These are phyloP conservation scores for Coemansia sp. DNA, from an alignment of 192 early-diverging fungal genomes.

Conservation along the genomic window DNA sequence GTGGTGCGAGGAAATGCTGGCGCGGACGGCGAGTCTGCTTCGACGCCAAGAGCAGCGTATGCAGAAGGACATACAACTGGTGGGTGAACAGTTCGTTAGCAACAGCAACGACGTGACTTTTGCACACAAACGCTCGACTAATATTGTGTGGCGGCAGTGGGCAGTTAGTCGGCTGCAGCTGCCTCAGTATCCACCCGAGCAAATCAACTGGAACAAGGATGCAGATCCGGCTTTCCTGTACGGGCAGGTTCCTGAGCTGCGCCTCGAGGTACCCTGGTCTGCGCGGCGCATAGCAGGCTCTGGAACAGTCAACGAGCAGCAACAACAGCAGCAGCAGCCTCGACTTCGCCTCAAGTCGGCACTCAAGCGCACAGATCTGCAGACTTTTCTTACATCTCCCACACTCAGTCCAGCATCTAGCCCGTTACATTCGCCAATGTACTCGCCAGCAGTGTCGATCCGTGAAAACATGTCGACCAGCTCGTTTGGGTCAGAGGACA, in stretches of 20 bases:
- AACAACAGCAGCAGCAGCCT: neutral
- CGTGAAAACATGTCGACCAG: constrained; percentile 52
- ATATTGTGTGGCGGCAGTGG: constrained; percentile 54
- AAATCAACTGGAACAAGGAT: constrained; percentile 57
- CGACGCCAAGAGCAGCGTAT: constrained; percentile 27
- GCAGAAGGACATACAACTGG: constrained; percentile 11
- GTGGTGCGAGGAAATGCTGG: constrained; percentile 41
- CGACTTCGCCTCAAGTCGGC: constrained; percentile 33
- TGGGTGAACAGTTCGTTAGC: constrained; percentile 6
- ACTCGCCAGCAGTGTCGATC: constrained; percentile 47
- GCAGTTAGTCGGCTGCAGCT: constrained; percentile 40
- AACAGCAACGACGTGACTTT: constrained; percentile 39
- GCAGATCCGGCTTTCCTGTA: constrained; percentile 55
- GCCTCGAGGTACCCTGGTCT: constrained; percentile 44
- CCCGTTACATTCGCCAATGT: constrained; percentile 29
- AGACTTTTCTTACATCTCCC: constrained; percentile 48
- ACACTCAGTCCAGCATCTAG: constrained; percentile 46
- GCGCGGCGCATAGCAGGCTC: constrained; percentile 7
- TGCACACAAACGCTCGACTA: constrained; percentile 42
- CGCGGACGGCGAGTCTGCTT: constrained; percentile 41
- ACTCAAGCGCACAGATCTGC: constrained; percentile 49
- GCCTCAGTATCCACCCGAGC: constrained; percentile 47
- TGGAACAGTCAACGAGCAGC: too few relatives aligned
- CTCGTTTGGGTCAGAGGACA: constrained; percentile 43
- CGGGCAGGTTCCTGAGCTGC: constrained; percentile 45